Percentiles rank a stretch among this genome's conserved stretches.
These are phyloP conservation scores for Chalciporus piperatoides DNA, from an alignment of 1,284 basidiomycete genomes.

Conservation along the genomic window DNA sequence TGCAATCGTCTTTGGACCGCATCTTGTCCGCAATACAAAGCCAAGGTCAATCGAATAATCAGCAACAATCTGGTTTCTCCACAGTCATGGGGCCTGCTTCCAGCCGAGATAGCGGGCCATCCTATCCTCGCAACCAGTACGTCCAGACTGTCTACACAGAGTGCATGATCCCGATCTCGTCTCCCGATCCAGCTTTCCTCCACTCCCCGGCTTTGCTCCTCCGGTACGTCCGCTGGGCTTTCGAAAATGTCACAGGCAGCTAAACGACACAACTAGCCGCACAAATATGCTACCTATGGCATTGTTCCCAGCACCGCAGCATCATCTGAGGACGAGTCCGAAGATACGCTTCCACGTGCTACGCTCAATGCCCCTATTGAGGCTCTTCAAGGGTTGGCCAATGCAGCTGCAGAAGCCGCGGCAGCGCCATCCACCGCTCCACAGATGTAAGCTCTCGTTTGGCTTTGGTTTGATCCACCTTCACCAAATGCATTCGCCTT, in stretches of 20 bases:
- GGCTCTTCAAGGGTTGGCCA: conserved; percentile 86
- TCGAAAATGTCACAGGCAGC: background rate
- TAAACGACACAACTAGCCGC: conserved; percentile 48
- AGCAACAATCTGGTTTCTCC: conserved; percentile 32
- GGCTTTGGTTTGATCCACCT: conserved; percentile 16
- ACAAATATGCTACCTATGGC: conserved; percentile 88
- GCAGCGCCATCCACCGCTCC: conserved; percentile 54
- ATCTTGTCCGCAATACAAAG: conserved; percentile 67
- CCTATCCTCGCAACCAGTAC: conserved; percentile 38
- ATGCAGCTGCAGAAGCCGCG: conserved; percentile 90
- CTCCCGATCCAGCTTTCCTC: conserved; percentile 54
- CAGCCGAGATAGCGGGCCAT: conserved; percentile 20
- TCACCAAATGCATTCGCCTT: conserved; percentile 16
- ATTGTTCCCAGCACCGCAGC: conserved; percentile 77
- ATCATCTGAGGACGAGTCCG: conserved; percentile 85
- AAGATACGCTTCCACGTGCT: conserved; percentile 78
- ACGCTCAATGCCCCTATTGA: conserved; percentile 89
- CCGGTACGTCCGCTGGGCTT: conserved; percentile 52
- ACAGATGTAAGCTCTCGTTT: conserved; percentile 19
- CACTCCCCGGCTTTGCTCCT: conserved; percentile 85
- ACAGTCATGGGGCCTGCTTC: conserved; percentile 19
- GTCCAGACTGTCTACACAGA: conserved; percentile 13
- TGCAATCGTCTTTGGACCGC: conserved; percentile 81
- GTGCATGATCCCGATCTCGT: conserved; percentile 4
- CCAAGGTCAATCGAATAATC: conserved; percentile 39